Base-by-base conservation (phyloP, 805 yeast genomes). In the Candida lessepsii region DNA sequence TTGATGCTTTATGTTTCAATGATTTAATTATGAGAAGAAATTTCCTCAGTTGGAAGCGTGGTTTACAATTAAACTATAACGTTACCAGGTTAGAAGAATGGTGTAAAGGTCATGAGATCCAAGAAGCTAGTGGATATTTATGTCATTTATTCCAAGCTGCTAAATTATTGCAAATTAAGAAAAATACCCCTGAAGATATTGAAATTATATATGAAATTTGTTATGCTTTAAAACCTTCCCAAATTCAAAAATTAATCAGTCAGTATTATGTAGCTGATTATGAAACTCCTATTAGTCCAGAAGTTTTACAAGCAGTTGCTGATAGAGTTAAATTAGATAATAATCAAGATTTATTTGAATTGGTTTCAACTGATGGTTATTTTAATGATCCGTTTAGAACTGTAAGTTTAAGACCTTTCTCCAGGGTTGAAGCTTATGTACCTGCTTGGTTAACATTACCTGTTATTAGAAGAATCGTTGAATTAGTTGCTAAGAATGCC, bases 1-100 rank as follows among this genome's bases (percentile, higher is more conserved):
- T 95, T 42, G 96, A 93, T 62, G 93, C 96, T 13, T 78, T 81
- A 49, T 88, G 98, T 67, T 93, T 93, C 75, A 93, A 93, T 60
- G 98, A 93, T 60, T 71, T 93, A 65, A 80, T 95, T 36, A 86
- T 90, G 95, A 82, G 96, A 70, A 80, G 96, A 63, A 84, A 82
- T 67, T 95, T 91, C 67, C 70, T 91, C 58, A 84, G 96, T 9
- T 93, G 99, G 99, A 93, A 91, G 70, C 83, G 99, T 59, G 98
- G 98, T 35, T 75, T 93, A 52, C 99, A 93, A 66, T 80, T 93
- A 65, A 93, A 89, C 61, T 93, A 93, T 68, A 93, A 93, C 62
- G 95, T 90, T 40, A 93, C 99, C 3, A 79, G 98, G 56, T 75
- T 93, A 54, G 97, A 89, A 63, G 99, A 93, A 67, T 93, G 99